Percentiles rank a stretch among this genome's conserved stretches.
These are phyloP conservation scores for Ceratobasidium sp. DNA, from an alignment of 1,284 basidiomycete species.

Conservation along the genomic window DNA sequence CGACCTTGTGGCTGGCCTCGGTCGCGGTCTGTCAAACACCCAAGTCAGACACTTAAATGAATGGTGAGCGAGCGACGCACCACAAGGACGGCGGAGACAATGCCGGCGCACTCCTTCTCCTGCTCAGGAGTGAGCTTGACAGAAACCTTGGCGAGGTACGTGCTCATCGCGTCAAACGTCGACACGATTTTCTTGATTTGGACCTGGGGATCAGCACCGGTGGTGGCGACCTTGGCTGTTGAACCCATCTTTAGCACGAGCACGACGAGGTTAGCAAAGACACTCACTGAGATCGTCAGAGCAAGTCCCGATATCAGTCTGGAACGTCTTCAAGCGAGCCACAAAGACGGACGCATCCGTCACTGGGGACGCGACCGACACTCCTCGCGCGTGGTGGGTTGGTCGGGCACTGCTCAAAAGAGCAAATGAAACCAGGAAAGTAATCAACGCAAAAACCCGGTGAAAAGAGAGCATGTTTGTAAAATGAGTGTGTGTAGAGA, in stretches of 20 bases:
- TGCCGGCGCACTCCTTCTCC: not conserved
- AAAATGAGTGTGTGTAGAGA: slow-evolving; percentile 16
- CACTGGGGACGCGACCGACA: not conserved
- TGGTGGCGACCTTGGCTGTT: not conserved
- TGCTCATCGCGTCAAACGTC: not conserved
- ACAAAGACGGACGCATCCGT: not conserved
- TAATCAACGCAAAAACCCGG: slow-evolving; percentile 1
- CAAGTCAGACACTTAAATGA: not conserved
- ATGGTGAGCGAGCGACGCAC: not conserved
- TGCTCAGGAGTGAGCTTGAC: slow-evolving; percentile 5
- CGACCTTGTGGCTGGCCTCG: not conserved
- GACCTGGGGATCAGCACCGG: not conserved
- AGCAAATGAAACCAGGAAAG: slow-evolving; percentile 11
- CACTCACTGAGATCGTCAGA: not conserved
- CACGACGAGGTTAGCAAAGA: not conserved
- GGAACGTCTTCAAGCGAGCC: not conserved
- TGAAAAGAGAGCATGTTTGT: slow-evolving; percentile 5
- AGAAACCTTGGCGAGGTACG: not conserved
- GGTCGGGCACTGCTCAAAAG: slow-evolving; percentile 9
- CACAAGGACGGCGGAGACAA: not conserved
- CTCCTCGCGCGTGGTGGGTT: slow-evolving; percentile 4
- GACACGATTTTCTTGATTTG: not conserved
- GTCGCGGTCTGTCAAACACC: not conserved
- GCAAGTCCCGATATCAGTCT: not conserved
- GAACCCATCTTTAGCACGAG: not conserved